Base-by-base conservation (phyloP, 2,329 filamentous ascomycete genomes). In the Thyridium curvatum region DNA sequence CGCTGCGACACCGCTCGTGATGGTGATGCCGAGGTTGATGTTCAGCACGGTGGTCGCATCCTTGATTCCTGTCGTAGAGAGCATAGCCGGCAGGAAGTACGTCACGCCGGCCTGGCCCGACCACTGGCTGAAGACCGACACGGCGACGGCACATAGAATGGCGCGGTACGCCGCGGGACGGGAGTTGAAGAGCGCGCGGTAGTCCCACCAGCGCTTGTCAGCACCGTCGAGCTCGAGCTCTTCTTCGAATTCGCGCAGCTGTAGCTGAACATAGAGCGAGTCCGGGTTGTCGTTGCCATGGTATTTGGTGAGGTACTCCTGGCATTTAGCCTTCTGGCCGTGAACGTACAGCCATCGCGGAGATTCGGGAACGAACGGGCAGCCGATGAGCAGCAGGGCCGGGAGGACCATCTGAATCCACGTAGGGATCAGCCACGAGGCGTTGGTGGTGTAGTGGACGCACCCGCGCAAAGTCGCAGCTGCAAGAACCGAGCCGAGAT, bases 81-180 rank as follows among this genome's bases (percentile, higher is more conserved):
- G 40, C 40, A 41, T 34, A 30, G 35, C 40, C 8, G 40, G 35
- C 35, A 75, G 60, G 54, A 73, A 76, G 53, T 76, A 76, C 6
- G 66, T 69, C 12, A 69, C 46, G 8, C 58, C 61, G 28, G 55
- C 59, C 38, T 64, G 63, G 35, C 61, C 66, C 18, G 64, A 60
- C 64, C 64, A 72, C 51, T 74, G 68, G 4, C 62, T 62, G 37
- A 72, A 69, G 36, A 66, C 59, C 7, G 61, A 56, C 16, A 69
- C 58, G 28, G 54, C 52, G 30, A 61, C 58, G 37, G 62, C 69
- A 42, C 62, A 66, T 5, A 60, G 50, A 1, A 74, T 39, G 37
- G 34, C 58, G n/a, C 70, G 63, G 47, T 68, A 69, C 17, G 58
- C 47, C 4, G 59, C 59, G 4, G 58, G 51, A 8, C 51, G 54